Conservation (phyloP, 2,329 filamentous ascomycete genomes). For the Erysiphe neolycopersici region DNA sequence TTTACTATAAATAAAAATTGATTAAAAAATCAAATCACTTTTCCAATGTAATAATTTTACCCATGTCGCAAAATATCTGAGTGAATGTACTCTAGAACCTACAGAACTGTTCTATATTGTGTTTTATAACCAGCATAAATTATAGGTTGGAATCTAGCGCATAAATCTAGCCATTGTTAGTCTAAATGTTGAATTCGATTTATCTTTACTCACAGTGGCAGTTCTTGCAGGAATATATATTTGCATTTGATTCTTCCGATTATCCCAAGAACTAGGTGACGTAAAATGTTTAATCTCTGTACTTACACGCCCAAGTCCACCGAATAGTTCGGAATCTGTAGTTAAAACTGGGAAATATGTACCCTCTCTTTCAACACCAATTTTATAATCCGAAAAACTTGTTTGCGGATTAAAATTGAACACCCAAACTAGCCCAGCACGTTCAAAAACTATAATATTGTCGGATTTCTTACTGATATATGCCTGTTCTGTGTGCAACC, state of each 20-base stretch:
- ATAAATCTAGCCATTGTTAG: conserved; percentile 11
- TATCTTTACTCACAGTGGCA: conserved; percentile 37
- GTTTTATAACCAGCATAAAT: neutral
- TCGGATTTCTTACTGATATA: conserved; percentile 81
- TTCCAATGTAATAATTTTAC: no score
- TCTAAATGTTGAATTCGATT: neutral
- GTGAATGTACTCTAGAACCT: no score
- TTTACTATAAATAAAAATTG: no score
- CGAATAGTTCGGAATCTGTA: conserved; percentile 49
- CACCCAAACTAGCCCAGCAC: conserved; percentile 67
- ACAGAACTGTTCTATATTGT: no score
- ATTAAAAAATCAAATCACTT: no score
- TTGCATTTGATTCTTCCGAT: conserved; percentile 69
- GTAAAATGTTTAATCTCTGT: conserved; percentile 77
- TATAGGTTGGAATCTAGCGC: conserved; percentile 15
- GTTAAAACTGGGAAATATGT: conserved; percentile 74
- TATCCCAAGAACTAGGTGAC: conserved; percentile 73
- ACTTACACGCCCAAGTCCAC: conserved; percentile 54
- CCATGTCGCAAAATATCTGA: no score
- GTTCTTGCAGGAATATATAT: conserved; percentile 69
- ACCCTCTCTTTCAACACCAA: conserved; percentile 62
- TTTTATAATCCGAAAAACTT: conserved; percentile 77
- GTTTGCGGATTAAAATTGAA: conserved; percentile 83
- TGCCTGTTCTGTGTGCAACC: conserved; percentile 64
- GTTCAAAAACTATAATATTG: conserved; percentile 89